phyloP scores from a whole-genome alignment of 2,329 filamentous ascomycete genomes.

The Lachnellula subtilissima region DNA sequence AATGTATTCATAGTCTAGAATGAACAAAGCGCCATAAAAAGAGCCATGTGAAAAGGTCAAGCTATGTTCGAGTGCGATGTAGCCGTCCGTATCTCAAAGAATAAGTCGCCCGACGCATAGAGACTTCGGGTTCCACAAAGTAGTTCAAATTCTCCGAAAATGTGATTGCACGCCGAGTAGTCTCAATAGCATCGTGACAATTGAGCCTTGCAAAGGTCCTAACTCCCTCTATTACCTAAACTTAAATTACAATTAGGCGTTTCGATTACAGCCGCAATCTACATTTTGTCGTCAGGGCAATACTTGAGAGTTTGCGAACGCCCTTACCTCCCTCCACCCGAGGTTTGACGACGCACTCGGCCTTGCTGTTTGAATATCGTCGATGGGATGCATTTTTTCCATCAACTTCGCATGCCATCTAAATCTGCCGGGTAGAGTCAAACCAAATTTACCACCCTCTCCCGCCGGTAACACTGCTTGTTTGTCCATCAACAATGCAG shows the following conservation, averaged over 20 bases:
- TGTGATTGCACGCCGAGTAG: slow-evolving; percentile 14
- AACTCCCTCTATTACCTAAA: slow-evolving; percentile 6
- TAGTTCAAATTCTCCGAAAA: slow-evolving; percentile 14
- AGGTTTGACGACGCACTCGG: slow-evolving; percentile 38
- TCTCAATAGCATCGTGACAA: slow-evolving; percentile 20
- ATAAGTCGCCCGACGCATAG: slow-evolving; percentile 18
- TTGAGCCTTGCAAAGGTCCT: slow-evolving; percentile 16
- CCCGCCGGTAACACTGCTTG: slow-evolving; percentile 12
- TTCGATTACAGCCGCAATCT: slow-evolving; percentile 13
- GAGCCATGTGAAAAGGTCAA: slow-evolving; percentile 19
- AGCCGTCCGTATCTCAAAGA: slow-evolving; percentile 30
- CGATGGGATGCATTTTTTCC: slow-evolving; percentile 29
- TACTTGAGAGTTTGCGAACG: slow-evolving; percentile 1
- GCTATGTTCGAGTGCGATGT: slow-evolving; percentile 27
- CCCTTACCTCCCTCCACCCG: slow-evolving; percentile 34
- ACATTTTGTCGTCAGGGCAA: slow-evolving; percentile 10
- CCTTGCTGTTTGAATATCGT: slow-evolving; percentile 32
- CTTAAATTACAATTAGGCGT: slow-evolving; percentile 4
- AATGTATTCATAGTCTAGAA: not conserved
- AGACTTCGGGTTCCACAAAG: slow-evolving; percentile 7
- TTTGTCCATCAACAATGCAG: slow-evolving; percentile 6
- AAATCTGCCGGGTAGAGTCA: not conserved
- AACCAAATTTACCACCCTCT: slow-evolving; percentile 4
- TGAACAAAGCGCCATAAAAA: not conserved
- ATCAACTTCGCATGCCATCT: slow-evolving; percentile 38